Conservation (phyloP, 225 moss, liverwort and hornwort species). For the Climacium dendroides region DNA sequence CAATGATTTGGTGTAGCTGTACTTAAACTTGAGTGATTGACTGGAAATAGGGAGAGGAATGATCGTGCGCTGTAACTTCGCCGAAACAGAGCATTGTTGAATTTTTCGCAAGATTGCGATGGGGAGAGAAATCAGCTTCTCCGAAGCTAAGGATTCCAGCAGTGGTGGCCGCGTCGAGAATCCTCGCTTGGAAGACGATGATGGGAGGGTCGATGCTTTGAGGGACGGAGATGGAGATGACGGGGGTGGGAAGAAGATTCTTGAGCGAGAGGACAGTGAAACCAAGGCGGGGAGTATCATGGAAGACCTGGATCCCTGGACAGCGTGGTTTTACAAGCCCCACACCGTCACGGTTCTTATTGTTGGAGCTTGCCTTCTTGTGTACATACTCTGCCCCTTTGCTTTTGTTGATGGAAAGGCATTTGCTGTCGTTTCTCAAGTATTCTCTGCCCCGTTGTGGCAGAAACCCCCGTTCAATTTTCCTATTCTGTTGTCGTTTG, state of each 20-base stretch:
- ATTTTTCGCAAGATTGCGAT: background rate
- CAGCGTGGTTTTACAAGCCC: conserved; percentile 84
- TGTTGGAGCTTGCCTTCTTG: conserved; percentile 58
- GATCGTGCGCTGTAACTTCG: background rate
- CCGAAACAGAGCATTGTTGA: background rate
- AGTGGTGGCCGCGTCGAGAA: background rate
- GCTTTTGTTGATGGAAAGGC: background rate
- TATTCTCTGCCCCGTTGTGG: background rate
- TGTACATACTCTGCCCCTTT: conserved; percentile 37
- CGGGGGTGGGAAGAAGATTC: background rate
- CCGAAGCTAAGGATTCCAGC: conserved; percentile 3
- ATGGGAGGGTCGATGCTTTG: background rate
- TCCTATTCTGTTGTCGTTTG: background rate
- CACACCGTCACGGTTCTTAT: conserved; percentile 60
- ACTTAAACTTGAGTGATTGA: background rate
- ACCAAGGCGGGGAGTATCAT: conserved; percentile 49
- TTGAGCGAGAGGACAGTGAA: conserved; percentile 39
- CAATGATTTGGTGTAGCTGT: background rate
- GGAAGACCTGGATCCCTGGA: conserved; percentile 87
- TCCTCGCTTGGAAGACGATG: background rate
- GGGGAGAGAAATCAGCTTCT: conserved; percentile 22
- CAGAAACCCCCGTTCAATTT: background rate
- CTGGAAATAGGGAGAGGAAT: background rate
- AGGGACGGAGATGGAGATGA: background rate
- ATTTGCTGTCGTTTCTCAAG: background rate